Percentiles rank a stretch among this genome's conserved stretches.
phyloP scores from a whole-genome alignment of 106 monocot species.

The Dendrobium officinale region DNA sequence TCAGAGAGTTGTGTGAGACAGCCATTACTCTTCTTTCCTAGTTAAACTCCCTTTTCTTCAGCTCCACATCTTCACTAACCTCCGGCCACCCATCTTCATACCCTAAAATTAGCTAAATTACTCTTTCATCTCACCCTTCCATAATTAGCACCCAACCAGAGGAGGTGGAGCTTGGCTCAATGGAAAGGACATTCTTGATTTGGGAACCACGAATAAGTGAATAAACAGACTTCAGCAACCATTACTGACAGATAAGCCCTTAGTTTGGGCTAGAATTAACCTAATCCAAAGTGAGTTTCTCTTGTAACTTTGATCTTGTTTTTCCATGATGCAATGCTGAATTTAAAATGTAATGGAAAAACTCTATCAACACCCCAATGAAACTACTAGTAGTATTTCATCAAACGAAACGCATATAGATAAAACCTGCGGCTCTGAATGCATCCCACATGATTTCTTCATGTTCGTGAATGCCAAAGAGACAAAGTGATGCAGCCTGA shows the following conservation, averaged over 20 bases:
- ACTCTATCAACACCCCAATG: not conserved
- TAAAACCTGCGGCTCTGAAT: slow-evolving; percentile 53
- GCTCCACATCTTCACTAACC: not conserved
- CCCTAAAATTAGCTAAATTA: not conserved
- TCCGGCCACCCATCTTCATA: not conserved
- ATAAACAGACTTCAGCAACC: slow-evolving; percentile 2
- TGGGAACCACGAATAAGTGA: not conserved
- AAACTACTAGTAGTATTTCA: not conserved
- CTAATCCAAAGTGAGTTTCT: not conserved
- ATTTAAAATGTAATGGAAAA: not conserved
- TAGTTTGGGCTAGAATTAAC: not conserved
- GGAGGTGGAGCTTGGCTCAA: not conserved
- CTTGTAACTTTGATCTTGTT: not conserved
- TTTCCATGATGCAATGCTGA: not conserved
- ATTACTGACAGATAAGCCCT: not conserved
- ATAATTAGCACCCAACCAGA: not conserved
- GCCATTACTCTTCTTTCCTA: not conserved
- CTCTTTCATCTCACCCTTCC: not conserved
- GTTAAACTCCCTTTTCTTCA: not conserved
- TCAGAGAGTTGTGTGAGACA: not conserved
- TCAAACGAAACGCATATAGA: not conserved
- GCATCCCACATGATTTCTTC: slow-evolving; percentile 96
- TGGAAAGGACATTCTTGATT: not conserved
- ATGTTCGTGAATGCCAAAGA: slow-evolving; percentile 76
- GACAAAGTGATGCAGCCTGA: slow-evolving; percentile 67